Evolutionary conservation across 225 moss, liverwort and hornwort genomes (phyloP), one percentile per base, ranked within the genome.

Genomic region (Climacium dendroides): DNA sequence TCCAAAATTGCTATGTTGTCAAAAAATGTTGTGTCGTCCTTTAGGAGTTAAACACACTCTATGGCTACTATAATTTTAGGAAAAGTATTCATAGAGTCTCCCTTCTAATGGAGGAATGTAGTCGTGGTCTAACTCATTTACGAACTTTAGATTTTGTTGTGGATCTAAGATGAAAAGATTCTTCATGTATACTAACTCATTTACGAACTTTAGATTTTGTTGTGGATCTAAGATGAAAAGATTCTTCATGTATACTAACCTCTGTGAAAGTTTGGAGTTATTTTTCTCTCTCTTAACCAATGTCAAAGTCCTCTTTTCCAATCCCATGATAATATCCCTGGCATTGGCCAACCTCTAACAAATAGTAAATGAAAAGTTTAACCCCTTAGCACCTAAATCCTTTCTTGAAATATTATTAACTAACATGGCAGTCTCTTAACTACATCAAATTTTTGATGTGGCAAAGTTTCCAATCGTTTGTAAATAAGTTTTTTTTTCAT

Each of bases 151-250:
- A 13, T 70, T 70, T 26, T 9, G 22, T 26, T 2, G 3, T 15
- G 9, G 15, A 26, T 2, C 26, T 9, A 43, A 41, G 9, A 25
- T 41, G 25, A 25, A 25, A 41, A 41, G 9, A 41, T 3, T 41
- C 9, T 26, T 41, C 3, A 15, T 8, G 2, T 24, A 69, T 0
- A 4, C 5, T 70, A 26, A 26, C 9, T 70, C 3, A 0, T 15
- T 25, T 3, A 26, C 1, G 0, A 70, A 15, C 8, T 43, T 26
- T 15, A 8, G 25, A 13, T 70, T 70, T 26, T 9, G 22, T 26
- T 2, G 3, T 15, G 9, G 15, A 26, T 2, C 26, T 9, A 43
- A 41, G 9, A 25, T 41, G 25, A 25, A 25, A 41, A 41, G 9
- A 41, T 3, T 41, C 9, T 26, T 41, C 3, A 15, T 8, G 2